Percentiles rank a stretch among this genome's conserved stretches.
Evolutionary conservation across 148 eudicot species (phyloP).

Genomic region (Fagopyrum esculentum): DNA sequence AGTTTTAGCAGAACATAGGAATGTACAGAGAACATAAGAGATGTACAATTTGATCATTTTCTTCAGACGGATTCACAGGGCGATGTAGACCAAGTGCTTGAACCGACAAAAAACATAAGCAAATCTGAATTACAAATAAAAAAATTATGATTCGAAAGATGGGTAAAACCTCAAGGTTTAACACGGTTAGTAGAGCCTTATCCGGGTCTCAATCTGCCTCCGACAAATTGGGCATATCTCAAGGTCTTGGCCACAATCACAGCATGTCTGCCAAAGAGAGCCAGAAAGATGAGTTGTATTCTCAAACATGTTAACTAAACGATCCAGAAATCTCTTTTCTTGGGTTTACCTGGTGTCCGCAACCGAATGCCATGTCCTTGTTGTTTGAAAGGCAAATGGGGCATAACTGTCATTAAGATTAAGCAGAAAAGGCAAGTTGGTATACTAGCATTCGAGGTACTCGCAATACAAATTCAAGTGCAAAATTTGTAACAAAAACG

Average conservation of each 20-base stretch:
- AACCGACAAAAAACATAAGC: neutral
- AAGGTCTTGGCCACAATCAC: slow-evolving; percentile 73
- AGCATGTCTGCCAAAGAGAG: slow-evolving; percentile 52
- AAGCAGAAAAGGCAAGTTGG: slow-evolving; percentile 5
- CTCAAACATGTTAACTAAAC: neutral
- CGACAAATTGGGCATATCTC: slow-evolving; percentile 72
- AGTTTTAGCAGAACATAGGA: neutral
- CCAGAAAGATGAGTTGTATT: neutral
- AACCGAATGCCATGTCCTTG: slow-evolving; percentile 95
- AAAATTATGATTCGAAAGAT: neutral
- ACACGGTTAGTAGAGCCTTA: slow-evolving; percentile 58
- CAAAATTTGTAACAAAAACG: neutral
- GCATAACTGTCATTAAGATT: slow-evolving; percentile 38
- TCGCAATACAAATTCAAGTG: neutral
- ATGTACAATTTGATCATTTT: neutral
- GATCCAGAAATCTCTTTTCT: neutral
- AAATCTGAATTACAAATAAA: neutral
- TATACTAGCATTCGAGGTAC: neutral
- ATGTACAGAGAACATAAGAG: neutral
- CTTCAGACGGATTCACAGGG: neutral
- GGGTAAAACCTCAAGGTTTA: neutral
- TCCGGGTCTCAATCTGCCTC: slow-evolving; percentile 58
- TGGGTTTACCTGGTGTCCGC: slow-evolving; percentile 86
- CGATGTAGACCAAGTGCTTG: neutral
- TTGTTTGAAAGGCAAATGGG: slow-evolving; percentile 80